These are phyloP conservation scores for Xylaria digitata DNA, from an alignment of 2,329 filamentous ascomycete species.

Conservation along the genomic window DNA sequence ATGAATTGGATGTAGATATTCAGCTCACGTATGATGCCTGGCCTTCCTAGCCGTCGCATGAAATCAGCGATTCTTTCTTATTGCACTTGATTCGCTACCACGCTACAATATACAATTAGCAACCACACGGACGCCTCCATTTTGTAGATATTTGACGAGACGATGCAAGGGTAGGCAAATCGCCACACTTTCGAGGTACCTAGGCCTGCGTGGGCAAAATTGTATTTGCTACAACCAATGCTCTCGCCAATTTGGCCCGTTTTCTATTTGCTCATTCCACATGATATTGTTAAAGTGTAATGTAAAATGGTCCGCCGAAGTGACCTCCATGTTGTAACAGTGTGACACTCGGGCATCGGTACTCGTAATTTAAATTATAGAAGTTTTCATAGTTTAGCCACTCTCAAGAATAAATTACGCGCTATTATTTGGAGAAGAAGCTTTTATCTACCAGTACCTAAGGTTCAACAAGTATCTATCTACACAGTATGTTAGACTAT, in stretches of 20 bases:
- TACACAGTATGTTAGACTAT: not conserved
- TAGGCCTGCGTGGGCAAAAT: not conserved
- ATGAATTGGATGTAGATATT: conserved; percentile 20
- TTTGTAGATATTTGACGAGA: not conserved
- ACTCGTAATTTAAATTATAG: not conserved
- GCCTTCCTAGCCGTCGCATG: conserved; percentile 16
- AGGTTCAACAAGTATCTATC: not conserved
- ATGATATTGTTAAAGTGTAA: not conserved
- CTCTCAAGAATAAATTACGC: conserved; percentile 1
- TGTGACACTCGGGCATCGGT: not conserved
- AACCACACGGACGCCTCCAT: not conserved
- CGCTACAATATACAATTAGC: not conserved
- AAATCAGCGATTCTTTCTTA: conserved; percentile 2
- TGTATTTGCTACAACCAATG: not conserved
- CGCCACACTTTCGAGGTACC: not conserved
- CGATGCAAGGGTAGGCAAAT: not conserved
- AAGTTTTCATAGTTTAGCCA: not conserved
- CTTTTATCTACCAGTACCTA: conserved; percentile 25
- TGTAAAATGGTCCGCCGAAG: not conserved
- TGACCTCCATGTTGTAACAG: not conserved
- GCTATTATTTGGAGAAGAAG: conserved; percentile 17
- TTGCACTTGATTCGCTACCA: not conserved
- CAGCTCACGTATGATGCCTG: not conserved
- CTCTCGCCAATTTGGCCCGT: not conserved
- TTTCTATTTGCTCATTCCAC: not conserved